Conservation (phyloP, 208 protist genomes). For the Vickermania ingenoplastis region DNA sequence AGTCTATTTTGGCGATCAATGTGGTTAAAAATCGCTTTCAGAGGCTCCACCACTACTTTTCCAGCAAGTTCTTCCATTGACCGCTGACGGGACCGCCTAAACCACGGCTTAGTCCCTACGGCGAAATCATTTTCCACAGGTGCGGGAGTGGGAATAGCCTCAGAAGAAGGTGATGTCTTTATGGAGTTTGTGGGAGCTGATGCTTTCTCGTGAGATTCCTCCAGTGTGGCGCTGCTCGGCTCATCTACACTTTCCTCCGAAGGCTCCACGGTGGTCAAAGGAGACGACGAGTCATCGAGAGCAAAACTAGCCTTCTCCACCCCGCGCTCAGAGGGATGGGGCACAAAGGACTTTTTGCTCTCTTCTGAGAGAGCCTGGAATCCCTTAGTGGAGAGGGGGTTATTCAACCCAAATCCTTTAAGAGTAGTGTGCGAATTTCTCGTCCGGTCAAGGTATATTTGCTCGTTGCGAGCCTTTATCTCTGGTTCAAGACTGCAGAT, state of each 20-base stretch:
- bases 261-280: background rate
- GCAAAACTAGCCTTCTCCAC: background rate
- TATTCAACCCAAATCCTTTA: background rate
- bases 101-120: background rate
- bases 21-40: slow-evolving; percentile 40
- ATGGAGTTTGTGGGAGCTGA: background rate
- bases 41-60: slow-evolving; percentile 8
- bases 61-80: slow-evolving; percentile 6
- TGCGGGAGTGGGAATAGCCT: background rate
- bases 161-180: background rate
- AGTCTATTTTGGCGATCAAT: slow-evolving; percentile 34
- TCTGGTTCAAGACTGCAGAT: background rate
- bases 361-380: background rate
- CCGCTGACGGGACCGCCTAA: background rate
- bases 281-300: background rate
- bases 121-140: background rate
- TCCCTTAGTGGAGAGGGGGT: background rate
- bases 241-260: background rate
- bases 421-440: background rate
- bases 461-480: background rate
- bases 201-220: background rate
- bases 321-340: background rate
- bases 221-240: background rate
- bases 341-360: background rate
- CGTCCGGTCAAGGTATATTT: background rate